Evolutionary conservation across 1,139 yeast species (phyloP).

Genomic region (Candida sp.): DNA sequence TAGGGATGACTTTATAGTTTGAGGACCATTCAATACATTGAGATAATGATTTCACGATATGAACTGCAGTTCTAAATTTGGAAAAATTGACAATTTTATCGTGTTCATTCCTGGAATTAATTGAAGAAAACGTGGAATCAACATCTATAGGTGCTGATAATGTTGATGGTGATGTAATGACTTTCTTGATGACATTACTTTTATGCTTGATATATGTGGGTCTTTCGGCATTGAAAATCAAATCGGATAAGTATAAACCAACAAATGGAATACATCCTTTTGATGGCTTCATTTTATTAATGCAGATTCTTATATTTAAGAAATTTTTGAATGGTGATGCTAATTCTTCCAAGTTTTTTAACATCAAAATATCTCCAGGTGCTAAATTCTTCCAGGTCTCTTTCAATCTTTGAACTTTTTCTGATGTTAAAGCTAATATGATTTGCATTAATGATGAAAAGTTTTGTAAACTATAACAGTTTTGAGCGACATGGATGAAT

Average conservation of each 20-base stretch:
- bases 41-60: conserved; percentile 73
- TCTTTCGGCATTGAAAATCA: conserved; percentile 77
- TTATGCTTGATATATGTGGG: conserved; percentile 35
- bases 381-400: conserved; percentile 73
- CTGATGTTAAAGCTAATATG: conserved; percentile 77
- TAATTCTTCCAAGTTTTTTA: conserved; percentile 62
- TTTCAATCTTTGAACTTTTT: conserved; percentile 55
- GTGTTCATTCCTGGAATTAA: conserved; percentile 14
- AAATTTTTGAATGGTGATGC: conserved; percentile 69
- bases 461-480: conserved; percentile 71
- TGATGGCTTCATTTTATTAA: conserved; percentile 62
- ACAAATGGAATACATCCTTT: conserved; percentile 88
- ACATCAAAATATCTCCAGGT: conserved; percentile 56
- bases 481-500: conserved; percentile 82
- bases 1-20: conserved; percentile 48
- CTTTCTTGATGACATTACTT: neutral
- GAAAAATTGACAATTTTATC: conserved; percentile 67
- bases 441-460: conserved; percentile 87
- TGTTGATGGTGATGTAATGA: conserved; percentile 2
- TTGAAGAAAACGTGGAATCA: conserved; percentile 12
- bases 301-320: conserved; percentile 56
- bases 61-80: conserved; percentile 73
- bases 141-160: conserved; percentile 4
- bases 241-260: conserved; percentile 80
- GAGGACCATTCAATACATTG: conserved; percentile 86